phyloP scores from a whole-genome alignment of 306 rosid species.

The Medicago ruthenica region DNA sequence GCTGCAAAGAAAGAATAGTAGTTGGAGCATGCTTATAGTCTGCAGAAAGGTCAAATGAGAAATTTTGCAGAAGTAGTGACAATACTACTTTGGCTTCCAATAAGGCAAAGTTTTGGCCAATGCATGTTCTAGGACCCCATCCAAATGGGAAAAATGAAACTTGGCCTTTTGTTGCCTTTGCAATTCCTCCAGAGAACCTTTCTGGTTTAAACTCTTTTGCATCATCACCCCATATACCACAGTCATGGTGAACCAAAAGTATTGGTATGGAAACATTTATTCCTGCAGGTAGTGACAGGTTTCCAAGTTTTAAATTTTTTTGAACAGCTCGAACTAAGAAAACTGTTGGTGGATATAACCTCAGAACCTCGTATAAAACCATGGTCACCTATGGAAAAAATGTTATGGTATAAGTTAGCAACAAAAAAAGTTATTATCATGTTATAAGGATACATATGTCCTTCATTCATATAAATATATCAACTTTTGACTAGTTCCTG shows the following conservation, averaged over 20 bases:
- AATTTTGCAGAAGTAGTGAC: conserved; percentile 49
- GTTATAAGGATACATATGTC: too few relatives aligned
- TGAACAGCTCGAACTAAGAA: not conserved
- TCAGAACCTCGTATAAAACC: conserved; percentile 64
- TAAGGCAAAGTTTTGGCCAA: conserved; percentile 31
- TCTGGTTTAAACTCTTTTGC: conserved; percentile 49
- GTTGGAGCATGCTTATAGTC: conserved; percentile 44
- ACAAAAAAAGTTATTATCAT: too few relatives aligned
- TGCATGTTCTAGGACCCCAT: conserved; percentile 5
- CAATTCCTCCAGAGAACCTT: conserved; percentile 49
- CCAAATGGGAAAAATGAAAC: conserved; percentile 32
- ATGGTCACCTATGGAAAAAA: conserved; percentile 49
- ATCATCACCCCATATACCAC: conserved; percentile 44
- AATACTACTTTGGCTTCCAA: conserved; percentile 49
- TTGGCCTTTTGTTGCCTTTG: conserved; percentile 37
- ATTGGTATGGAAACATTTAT: conserved; percentile 15
- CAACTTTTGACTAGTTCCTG: not conserved
- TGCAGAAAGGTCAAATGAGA: conserved; percentile 47
- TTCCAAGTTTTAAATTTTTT: conserved; percentile 38
- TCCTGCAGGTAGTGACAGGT: conserved; percentile 23
- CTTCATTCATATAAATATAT: too few relatives aligned
- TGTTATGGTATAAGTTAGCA: too few relatives aligned
- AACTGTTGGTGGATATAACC: conserved; percentile 50
- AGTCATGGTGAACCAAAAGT: conserved; percentile 41
- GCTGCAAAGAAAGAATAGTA: conserved; percentile 7